Evolutionary conservation across 2,329 filamentous ascomycete genomes (phyloP), one percentile per base, ranked within the genome.

Genomic region (Apiospora pterosperma): DNA sequence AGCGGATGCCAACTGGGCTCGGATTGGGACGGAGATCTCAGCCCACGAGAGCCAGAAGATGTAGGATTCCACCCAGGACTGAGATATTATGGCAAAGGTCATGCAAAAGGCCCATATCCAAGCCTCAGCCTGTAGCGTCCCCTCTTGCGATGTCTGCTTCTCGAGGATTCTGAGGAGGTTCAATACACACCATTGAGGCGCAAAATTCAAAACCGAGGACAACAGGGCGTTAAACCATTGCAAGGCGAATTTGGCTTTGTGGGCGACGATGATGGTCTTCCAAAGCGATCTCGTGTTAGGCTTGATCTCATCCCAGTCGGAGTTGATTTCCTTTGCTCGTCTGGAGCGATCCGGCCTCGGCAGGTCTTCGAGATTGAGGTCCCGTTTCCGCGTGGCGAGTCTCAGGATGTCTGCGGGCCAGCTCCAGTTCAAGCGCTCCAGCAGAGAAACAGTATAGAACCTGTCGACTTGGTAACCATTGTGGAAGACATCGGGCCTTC

Each of bases 41-140:
- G 85, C 82, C 75, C 84, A 89, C 0, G 86, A 86, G 58, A 90
- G 78, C 89, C 90, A 93, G 69, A 85, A 88, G 16, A 90, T 75
- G 80, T 86, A 90, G 1, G 85, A 80, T 70, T 92, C 90, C 36
- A 90, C 75, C 80, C 85, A 90, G 28, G 81, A 79, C 69, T 85
- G 82, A 8, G 84, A 73, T 23, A 92, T 75, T 23, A 89, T 87
- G 28, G 85, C 79, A 0, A 87, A 70, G 4, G 88, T 88, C 39
- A 95, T 82, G 59, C 82, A 85, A 28, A 89, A 72, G 1, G 92
- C 89, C 81, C 90, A 89, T 19, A 86, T 74, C 87, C 89, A 92
- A 0, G 88, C 84, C 41, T 86, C 81, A 0, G 81, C 3, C 3
- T 38, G 71, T 3, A 82, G 79, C 10, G 85, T 78, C 21, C 78